Conservation (phyloP, 495 filamentous ascomycete species). For the Penicillium parvum region DNA sequence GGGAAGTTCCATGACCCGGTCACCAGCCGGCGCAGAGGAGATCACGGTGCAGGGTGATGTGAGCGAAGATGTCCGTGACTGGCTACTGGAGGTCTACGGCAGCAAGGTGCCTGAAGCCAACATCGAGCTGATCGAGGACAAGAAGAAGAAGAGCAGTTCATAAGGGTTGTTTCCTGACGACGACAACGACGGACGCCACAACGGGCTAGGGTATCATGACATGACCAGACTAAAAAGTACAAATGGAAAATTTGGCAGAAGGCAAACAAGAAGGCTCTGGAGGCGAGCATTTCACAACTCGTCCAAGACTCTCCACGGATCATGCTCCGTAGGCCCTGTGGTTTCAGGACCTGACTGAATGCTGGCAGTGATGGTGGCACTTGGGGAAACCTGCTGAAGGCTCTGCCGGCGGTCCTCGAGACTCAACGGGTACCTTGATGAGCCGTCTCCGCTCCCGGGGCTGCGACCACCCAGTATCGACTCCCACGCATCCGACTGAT, state of each 20-base stretch:
- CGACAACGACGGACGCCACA: constrained; percentile 14
- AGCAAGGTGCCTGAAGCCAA: constrained; percentile 84
- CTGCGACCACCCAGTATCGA: background rate
- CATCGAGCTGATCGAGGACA: constrained; percentile 88
- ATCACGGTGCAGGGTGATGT: constrained; percentile 98
- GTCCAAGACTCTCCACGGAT: constrained; percentile 32
- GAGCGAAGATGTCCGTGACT: constrained; percentile 91
- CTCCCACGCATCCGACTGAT: constrained; percentile 9
- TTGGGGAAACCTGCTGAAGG: constrained; percentile 4
- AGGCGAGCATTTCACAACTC: constrained; percentile 23
- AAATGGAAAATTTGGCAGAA: constrained; percentile 9
- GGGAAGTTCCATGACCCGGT: constrained; percentile 86
- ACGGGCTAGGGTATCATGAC: constrained; percentile 30
- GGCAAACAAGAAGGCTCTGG: too few relatives aligned
- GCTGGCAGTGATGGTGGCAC: constrained; percentile 4
- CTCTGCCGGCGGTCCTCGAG: constrained; percentile 20
- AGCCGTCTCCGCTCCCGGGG: background rate
- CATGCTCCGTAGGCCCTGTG: constrained; percentile 14
- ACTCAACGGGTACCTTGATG: constrained; percentile 18
- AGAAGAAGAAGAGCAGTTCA: constrained; percentile 67
- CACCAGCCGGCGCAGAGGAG: constrained; percentile 81
- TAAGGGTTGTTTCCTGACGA: constrained; percentile 14
- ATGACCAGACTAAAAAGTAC: constrained; percentile 15
- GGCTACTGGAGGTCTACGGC: constrained; percentile 77
- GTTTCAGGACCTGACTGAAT: background rate